Evolutionary conservation across 148 eudicot species (phyloP).

Genomic region (Camellia sinensis): DNA sequence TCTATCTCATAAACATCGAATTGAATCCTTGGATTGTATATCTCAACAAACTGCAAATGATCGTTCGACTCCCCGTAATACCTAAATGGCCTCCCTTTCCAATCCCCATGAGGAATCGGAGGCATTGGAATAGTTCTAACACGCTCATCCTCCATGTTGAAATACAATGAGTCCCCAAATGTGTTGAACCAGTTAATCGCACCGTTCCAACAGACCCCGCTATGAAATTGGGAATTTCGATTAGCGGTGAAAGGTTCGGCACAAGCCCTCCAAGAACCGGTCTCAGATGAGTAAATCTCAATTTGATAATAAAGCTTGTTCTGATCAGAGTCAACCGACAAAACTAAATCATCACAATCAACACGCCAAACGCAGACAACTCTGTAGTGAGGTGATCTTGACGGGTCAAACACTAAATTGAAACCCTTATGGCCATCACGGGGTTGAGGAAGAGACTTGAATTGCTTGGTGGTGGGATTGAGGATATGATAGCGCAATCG

Average conservation of each 20-base stretch:
- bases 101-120: neutral
- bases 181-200: conserved; percentile 22
- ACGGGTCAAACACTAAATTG: conserved; percentile 13
- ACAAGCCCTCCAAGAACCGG: conserved; percentile 16
- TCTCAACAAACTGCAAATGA: too few species aligned
- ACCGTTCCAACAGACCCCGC: conserved; percentile 22
- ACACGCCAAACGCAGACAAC: conserved; percentile 5
- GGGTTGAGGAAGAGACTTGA: neutral
- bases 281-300: conserved; percentile 21
- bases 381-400: conserved; percentile 18
- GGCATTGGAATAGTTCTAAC: conserved; percentile 7
- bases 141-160: conserved; percentile 22
- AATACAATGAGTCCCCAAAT: conserved; percentile 5
- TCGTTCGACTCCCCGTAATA: too few species aligned
- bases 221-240: neutral
- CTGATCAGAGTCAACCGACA: neutral
- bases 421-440: neutral
- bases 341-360: neutral
- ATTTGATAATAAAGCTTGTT: neutral
- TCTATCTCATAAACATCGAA: too few species aligned
- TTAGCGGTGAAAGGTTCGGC: neutral
- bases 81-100: too few species aligned
- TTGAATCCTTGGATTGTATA: too few species aligned
- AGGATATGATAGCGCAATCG: neutral
- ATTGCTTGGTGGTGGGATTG: conserved; percentile 26